A percentile compares a stretch with the other conserved stretches of the same genome.
Evolutionary conservation across 164 flowering plant genomes (phyloP).

Genomic region (Berberis vulgaris): DNA sequence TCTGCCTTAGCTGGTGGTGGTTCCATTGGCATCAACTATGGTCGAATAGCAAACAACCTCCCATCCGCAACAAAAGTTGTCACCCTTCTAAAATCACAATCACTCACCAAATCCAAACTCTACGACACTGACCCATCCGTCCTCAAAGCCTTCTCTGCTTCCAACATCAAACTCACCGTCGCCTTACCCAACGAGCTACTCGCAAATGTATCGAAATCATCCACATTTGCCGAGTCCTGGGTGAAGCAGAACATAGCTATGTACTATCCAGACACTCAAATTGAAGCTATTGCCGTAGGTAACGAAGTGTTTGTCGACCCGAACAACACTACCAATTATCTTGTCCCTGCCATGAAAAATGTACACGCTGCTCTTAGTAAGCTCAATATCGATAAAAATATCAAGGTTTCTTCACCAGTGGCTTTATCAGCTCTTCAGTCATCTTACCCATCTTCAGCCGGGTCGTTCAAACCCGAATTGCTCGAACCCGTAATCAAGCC

Average conservation of each 20-base stretch:
- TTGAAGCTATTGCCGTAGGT: constrained; percentile 82
- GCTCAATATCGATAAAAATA: constrained; percentile 21
- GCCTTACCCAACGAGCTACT: constrained; percentile 80
- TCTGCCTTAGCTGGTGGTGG: constrained; percentile 33
- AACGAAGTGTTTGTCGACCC: constrained; percentile 88
- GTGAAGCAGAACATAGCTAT: constrained; percentile 46
- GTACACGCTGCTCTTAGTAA: constrained; percentile 43
- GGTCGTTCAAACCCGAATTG: constrained; percentile 52
- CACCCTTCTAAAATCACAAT: constrained; percentile 53
- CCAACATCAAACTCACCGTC: constrained; percentile 55
- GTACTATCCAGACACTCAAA: constrained; percentile 55
- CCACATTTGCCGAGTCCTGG: constrained; percentile 55
- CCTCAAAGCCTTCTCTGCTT: constrained; percentile 47
- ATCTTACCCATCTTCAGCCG: constrained; percentile 88
- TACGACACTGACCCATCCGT: constrained; percentile 75
- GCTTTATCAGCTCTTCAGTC: constrained; percentile 55
- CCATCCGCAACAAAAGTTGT: constrained; percentile 68
- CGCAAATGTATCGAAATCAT: constrained; percentile 40
- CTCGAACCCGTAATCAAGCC: constrained; percentile 63
- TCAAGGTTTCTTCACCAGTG: constrained; percentile 76
- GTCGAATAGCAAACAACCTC: constrained; percentile 66
- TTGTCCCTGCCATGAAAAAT: constrained; percentile 80
- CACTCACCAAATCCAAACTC: constrained; percentile 50
- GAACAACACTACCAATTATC: constrained; percentile 40
- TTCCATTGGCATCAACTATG: constrained; percentile 73